Conservation (phyloP, 331 rosid species). For the Acacia pycnantha region DNA sequence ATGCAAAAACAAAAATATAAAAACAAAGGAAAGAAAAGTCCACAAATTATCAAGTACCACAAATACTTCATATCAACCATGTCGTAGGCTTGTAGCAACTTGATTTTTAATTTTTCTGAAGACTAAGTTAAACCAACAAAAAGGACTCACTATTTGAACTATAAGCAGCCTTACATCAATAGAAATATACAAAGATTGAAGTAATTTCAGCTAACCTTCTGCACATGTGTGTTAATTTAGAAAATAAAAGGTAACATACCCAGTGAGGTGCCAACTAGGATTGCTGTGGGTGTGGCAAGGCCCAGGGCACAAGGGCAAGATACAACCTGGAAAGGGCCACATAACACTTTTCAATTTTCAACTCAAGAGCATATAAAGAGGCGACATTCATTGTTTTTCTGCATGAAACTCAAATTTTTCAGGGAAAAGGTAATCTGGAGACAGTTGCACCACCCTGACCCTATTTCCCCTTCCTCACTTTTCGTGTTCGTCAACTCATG, state of each 20-base stretch:
- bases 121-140: slow-evolving; percentile 1
- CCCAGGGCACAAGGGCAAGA: slow-evolving; percentile 99
- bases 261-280: slow-evolving; percentile 94
- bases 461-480: slow-evolving; percentile 2
- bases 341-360: neutral
- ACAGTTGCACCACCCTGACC: neutral
- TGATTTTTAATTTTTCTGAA: slow-evolving; percentile 11
- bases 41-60: neutral
- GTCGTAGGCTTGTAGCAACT: neutral
- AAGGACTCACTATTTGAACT: slow-evolving; percentile 32
- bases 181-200: slow-evolving; percentile 18
- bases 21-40: neutral
- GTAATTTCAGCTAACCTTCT: neutral
- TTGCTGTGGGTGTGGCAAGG: slow-evolving; percentile 99
- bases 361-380: slow-evolving; percentile 9
- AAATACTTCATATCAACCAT: neutral
- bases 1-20: neutral
- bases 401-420: slow-evolving; percentile 6
- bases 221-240: neutral
- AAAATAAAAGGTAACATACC: slow-evolving; percentile 51
- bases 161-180: slow-evolving; percentile 6
- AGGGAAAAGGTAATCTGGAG: slow-evolving; percentile 22
- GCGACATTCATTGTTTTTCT: slow-evolving; percentile 1
- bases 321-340: slow-evolving; percentile 67
- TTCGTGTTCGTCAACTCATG: neutral